Evolutionary conservation across 148 eudicot genomes (phyloP).

Genomic region (Oxyria digyna): DNA sequence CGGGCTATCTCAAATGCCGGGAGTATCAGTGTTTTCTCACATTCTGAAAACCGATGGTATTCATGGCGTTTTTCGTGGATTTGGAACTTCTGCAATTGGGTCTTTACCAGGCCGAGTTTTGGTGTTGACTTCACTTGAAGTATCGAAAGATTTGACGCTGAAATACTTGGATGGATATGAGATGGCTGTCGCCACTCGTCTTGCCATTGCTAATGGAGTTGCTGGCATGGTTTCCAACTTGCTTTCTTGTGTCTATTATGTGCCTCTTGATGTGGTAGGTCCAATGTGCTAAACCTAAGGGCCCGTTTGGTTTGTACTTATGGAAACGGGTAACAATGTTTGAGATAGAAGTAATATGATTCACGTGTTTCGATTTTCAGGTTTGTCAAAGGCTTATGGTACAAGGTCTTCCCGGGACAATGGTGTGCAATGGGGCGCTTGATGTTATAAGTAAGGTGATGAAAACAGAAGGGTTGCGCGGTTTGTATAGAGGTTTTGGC

Average conservation of each 20-base stretch:
- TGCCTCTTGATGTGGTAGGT: slow-evolving; percentile 79
- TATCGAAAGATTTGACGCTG: slow-evolving; percentile 50
- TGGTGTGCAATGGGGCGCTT: slow-evolving; percentile 37
- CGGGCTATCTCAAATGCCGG: slow-evolving; percentile 31
- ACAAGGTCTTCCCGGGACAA: slow-evolving; percentile 63
- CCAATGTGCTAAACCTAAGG: not conserved
- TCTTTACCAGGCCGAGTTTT: slow-evolving; percentile 62
- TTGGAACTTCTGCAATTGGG: slow-evolving; percentile 68
- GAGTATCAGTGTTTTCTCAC: slow-evolving; percentile 35
- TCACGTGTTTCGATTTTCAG: slow-evolving; percentile 15
- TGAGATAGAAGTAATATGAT: not conserved
- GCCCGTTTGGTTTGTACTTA: too few species aligned
- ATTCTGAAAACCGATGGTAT: slow-evolving; percentile 53
- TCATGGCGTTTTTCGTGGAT: slow-evolving; percentile 62
- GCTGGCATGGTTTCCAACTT: slow-evolving; percentile 78
- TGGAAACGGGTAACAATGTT: too few species aligned
- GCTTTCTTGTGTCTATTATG: slow-evolving; percentile 54
- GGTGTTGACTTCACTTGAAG: slow-evolving; percentile 56
- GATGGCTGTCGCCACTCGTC: slow-evolving; percentile 57
- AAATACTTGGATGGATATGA: slow-evolving; percentile 39
- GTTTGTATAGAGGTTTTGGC: slow-evolving; percentile 63
- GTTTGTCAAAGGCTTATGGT: slow-evolving; percentile 64
- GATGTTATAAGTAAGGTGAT: slow-evolving; percentile 46
- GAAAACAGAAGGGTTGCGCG: slow-evolving; percentile 55
- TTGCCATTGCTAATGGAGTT: slow-evolving; percentile 60